Evolutionary conservation across 164 flowering plant genomes (phyloP), one percentile per base, ranked within the genome.

Genomic region (Stephania cephalantha): DNA sequence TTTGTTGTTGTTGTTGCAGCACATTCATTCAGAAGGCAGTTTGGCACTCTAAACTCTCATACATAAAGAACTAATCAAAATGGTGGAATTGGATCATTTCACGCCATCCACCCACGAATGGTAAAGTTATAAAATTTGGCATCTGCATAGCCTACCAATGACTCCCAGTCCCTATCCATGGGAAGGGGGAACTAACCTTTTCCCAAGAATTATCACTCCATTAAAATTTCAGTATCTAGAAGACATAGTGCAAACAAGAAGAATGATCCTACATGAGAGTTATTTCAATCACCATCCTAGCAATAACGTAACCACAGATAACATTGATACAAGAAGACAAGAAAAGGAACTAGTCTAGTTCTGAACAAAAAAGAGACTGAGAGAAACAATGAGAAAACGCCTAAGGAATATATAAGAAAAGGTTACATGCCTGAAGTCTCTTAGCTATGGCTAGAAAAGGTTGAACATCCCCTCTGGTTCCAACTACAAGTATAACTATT

Each of bases 401-500:
- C 42, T 46, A 75, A 0, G 20, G 20, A 64, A 20, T 48, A 64
- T 18, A 48, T 12, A 3, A 13, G 29, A 46, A 45, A 52, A 9
- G 6, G 31, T 25, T 68, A 83, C 86, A 81, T 84, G 80, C 97
- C 97, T 95, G 94, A 75, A 95, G 89, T 81, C 97, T 84, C 85
- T 90, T 93, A 48, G 95, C 97, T 29, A 95, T 79, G 66, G 97
- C 97, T 71, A 95, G 78, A 81, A 95, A 92, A 52, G 97, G 92
- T 65, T 95, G 97, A 73, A 95, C 97, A 82, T 95, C 98, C 79
- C 98, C 98, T 83, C 97, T 87, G 20, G 98, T 93, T 75, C 98
- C 98, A 78, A 93, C 97, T 63, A 93, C 90, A 82, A 95, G 97
- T 42, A 95, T 82, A 46, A 88, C 93, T 82, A 95, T 90, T 75